Evolutionary conservation across 2,329 filamentous ascomycete species (phyloP).

Genomic region (Cordyceps cateniannulata): DNA sequence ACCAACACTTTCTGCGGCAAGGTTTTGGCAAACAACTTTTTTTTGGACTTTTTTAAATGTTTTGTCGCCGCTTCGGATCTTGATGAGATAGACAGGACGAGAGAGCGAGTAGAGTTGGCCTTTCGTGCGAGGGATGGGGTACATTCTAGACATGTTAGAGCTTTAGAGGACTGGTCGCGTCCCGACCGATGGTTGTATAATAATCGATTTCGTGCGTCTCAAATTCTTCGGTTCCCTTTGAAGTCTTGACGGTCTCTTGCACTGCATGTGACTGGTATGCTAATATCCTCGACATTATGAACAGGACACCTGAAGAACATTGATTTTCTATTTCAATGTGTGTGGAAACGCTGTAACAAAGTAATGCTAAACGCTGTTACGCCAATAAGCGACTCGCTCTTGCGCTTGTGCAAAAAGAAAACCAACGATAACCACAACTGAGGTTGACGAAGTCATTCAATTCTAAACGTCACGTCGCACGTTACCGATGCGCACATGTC

Average conservation of each 20-base stretch:
- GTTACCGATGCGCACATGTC: not conserved
- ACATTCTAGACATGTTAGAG: slow-evolving; percentile 13
- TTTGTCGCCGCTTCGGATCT: slow-evolving; percentile 1
- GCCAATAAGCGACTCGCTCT: not conserved
- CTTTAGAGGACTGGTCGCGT: slow-evolving; percentile 11
- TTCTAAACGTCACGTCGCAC: not conserved
- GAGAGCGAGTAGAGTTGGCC: not conserved
- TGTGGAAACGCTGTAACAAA: too few species aligned
- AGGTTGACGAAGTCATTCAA: not conserved
- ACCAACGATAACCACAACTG: not conserved
- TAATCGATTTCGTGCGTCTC: slow-evolving; percentile 9
- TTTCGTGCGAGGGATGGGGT: slow-evolving; percentile 5
- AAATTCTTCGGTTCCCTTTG: not conserved
- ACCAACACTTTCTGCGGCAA: not conserved
- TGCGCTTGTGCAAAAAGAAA: not conserved
- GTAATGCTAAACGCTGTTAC: not conserved
- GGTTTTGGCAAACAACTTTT: not conserved
- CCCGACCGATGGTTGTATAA: slow-evolving; percentile 12
- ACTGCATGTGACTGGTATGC: not conserved
- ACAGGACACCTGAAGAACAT: too few species aligned
- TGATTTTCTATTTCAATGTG: too few species aligned
- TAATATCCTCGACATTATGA: not conserved
- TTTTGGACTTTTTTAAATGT: slow-evolving; percentile 3
- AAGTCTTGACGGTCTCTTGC: too few species aligned
- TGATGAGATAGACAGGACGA: not conserved